Evolutionary conservation across 441 rosid species (phyloP), one percentile per base, ranked within the genome.

Genomic region (Adansonia grandidieri): DNA sequence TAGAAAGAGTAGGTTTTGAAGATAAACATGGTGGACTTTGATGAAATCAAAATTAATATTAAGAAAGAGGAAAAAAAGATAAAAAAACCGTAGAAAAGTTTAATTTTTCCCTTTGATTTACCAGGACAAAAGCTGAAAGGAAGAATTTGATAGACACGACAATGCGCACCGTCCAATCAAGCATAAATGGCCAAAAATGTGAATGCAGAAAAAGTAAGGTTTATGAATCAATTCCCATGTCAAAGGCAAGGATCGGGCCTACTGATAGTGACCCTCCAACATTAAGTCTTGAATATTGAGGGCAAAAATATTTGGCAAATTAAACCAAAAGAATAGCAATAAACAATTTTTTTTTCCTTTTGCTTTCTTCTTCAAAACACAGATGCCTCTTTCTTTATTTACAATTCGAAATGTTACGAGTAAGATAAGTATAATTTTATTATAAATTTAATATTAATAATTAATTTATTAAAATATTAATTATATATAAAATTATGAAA

Each of bases 211-310:
- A 45, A 54, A 51, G 82, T 73, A 72, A 75, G 77, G 15, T 40
- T 75, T 54, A 51, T 80, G 81, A 84, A 81, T 83, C 83, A 83
- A 80, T 75, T 83, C 75, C 76, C 74, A 75, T 65, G 79, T 63
- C 28, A 51, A 72, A 57, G 74, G 68, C 53, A 65, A 47, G 51
- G 58, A 53, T 11, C 71, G 83, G 51, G 82, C 76, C 87, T 20
- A 76, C 80, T 62, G 81, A 80, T 22, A 48, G 64, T 19, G 86
- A 85, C 88, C 47, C 71, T 8, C 57, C 54, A 80, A 56, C 79
- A 60, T 24, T 40, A 77, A 67, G 54, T 69, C 73, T 69, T 69
- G 28, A 69, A 69, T 19, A 24, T 50, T 22, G 22, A 48, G 57
- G 3, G 54, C 28, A 69, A 10, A 19, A 6, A 73, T 45, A 2